phyloP scores from a whole-genome alignment of 331 rosid species.

The Rhamnella rubrinervis region DNA sequence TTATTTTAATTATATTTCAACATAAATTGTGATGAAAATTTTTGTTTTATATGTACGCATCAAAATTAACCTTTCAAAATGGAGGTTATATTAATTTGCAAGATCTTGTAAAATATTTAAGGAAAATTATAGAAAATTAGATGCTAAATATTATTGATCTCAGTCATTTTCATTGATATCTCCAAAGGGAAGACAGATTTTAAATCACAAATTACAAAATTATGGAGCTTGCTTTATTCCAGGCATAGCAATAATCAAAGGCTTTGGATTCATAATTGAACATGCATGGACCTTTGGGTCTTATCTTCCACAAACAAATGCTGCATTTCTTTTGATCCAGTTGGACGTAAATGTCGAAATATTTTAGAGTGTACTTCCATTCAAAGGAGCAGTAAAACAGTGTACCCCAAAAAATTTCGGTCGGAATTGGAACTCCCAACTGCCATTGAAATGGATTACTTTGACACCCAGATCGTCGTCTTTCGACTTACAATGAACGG shows the following conservation, averaged over 20 bases:
- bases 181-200: too few species aligned
- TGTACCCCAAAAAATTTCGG: not conserved
- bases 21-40: too few species aligned
- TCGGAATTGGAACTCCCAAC: not conserved
- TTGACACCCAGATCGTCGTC: conserved; percentile 7
- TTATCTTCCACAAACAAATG: not conserved
- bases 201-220: too few species aligned
- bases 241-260: not conserved
- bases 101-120: too few species aligned
- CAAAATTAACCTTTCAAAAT: too few species aligned
- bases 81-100: too few species aligned
- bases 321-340: not conserved
- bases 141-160: too few species aligned
- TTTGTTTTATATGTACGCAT: too few species aligned
- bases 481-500: conserved; percentile 5
- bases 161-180: too few species aligned
- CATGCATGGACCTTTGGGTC: conserved; percentile 1
- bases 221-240: not conserved
- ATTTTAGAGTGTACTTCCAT: not conserved
- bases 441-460: not conserved
- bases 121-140: too few species aligned
- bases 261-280: not conserved
- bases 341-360: conserved; percentile 1
- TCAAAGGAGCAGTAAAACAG: not conserved
- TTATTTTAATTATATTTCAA: too few species aligned